phyloP scores from a whole-genome alignment of 352 stramenopile species.

The Phytophthora hybrid region DNA sequence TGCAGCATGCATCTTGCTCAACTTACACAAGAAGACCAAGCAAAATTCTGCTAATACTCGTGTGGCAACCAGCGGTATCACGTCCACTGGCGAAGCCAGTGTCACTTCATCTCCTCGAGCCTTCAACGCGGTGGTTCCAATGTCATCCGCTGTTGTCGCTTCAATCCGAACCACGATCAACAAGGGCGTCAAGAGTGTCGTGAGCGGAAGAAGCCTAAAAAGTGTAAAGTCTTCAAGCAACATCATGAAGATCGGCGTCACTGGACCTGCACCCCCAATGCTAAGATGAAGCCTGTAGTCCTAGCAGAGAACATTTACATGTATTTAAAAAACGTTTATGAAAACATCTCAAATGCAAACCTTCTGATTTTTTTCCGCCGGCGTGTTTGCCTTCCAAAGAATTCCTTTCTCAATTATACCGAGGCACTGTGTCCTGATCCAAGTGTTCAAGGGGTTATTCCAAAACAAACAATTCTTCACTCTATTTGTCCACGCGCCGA shows the following conservation, averaged over 20 bases:
- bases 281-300: not conserved
- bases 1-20: constrained; percentile 25
- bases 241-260: constrained; percentile 7
- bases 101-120: not conserved
- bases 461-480: too few relatives aligned
- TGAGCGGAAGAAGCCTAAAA: not conserved
- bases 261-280: not conserved
- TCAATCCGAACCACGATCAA: not conserved
- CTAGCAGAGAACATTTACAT: too few relatives aligned
- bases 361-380: too few relatives aligned
- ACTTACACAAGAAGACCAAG: constrained; percentile 20
- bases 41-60: not conserved
- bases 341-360: too few relatives aligned
- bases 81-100: not conserved
- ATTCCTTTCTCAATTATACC: too few relatives aligned
- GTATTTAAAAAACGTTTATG: too few relatives aligned
- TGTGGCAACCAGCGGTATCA: not conserved
- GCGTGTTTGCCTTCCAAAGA: too few relatives aligned
- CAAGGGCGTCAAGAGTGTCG: not conserved
- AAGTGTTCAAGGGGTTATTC: too few relatives aligned
- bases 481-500: not conserved
- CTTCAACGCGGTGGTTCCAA: constrained; percentile 1
- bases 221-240: constrained; percentile 3
- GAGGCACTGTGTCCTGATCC: too few relatives aligned
- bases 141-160: not conserved